Base-by-base conservation (phyloP, 768 basidiomycete species). In the Leccinum variicolor region DNA sequence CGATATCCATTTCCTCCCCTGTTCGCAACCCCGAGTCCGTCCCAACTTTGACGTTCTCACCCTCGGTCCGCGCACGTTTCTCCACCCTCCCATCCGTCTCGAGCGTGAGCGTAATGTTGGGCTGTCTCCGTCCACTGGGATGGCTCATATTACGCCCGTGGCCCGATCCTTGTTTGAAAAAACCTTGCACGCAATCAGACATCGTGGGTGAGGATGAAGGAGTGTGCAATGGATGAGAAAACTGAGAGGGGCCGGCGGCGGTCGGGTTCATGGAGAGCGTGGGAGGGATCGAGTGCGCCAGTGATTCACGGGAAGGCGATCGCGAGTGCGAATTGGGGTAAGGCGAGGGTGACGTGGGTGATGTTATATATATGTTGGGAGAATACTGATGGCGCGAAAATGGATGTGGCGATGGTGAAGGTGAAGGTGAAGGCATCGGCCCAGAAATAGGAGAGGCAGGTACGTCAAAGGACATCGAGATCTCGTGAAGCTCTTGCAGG, bases 281-380 rank as follows among this genome's bases (percentile, higher is more conserved):
- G 21, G 65, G 64, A 17, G 50, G 64, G 17, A 13, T 57, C 15
- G 52, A 9, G 34, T 57, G 57, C 13, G 36, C 50, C 29, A 57
- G 59, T 25, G 63, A 63, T 29, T 68, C 68, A 11, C 61, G 65
- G n/a, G 67, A 59, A 1, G 58, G 53, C 0, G 63, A 58, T 23
- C 67, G 62, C 19, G 67, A 53, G 52, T 71, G 65, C 14, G 69
- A 46, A 28, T 45, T 25, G 4, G 53, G 11, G 43, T 62, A 58
- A 1, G 71, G 68, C 5, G 74, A 74, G 21, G 81, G 67, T 3
- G 80, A 77, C 0, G 74, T 73, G 3, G 89, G 87, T 0, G 86
- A 85, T 3, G 87, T 91, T 62, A 92, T 78, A 66, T 80, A 87
- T 63, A 91, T 89, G 62, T 89, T 86, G 9, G 89, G 87, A 53